Base-by-base conservation (phyloP, 371 early-diverging fungal species). In the Globomyces sp. region DNA sequence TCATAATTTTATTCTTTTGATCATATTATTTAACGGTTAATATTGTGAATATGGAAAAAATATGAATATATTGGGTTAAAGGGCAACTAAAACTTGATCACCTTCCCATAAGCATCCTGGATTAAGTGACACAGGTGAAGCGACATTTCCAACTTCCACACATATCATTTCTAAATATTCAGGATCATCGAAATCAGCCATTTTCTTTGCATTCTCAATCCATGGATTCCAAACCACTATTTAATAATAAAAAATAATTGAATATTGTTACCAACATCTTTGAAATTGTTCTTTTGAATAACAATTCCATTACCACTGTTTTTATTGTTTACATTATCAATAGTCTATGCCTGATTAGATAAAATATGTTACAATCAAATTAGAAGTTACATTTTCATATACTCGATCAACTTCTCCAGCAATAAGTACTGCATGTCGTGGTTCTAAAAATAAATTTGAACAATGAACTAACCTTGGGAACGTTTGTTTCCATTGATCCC, bases 151-250 rank as follows among this genome's bases (percentile, higher is more conserved):
- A 11, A 86, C 89, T 77, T 96, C 95, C 13, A 94, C 91, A 67
- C 95, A 94, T 47, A 94, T 77, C 92, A 93, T 93, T 53, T 87
- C 72, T 46, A 85, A 77, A 71, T 89, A 94, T 74, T 77, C 79
- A 10, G 70, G 77, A 72, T 94, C 87, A 37, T 80, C 92, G 77
- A 96, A 93, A 72, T 98, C 98, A 11, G 83, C 83, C 92, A 96
- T 92, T 36, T 77, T 87, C 57, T 84, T 81, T 8, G 96, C 87
- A 79, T 92, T 93, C 42, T 92, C 94, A 11, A 79, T 78, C 96
- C 96, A 96, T 5, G 95, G 95, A 69, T 98, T 98, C 98, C 98
- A 98, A 43, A 98, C 90, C 55, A 96, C 96, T 67, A 24, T 24
- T 24, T 24, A 24, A 24, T 24, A 24, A 24, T 24, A 24, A 24